Percentiles rank a stretch among this genome's conserved stretches.
These are phyloP conservation scores for Blastocystis sp. DNA, from an alignment of 352 stramenopile genomes.

Conservation along the genomic window DNA sequence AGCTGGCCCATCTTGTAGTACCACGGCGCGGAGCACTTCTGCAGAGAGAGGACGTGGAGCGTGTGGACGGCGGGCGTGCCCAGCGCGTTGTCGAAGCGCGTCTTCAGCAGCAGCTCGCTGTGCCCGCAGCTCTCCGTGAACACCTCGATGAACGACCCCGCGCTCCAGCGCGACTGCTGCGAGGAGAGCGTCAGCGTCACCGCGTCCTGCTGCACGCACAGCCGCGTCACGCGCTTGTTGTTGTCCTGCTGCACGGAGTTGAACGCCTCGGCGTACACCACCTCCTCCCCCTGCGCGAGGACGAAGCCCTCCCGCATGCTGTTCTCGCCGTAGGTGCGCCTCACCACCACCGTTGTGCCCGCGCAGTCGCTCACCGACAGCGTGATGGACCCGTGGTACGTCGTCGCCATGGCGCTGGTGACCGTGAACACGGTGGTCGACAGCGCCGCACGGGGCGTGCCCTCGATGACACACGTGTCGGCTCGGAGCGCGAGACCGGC, in stretches of 20 bases:
- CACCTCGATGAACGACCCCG: neutral
- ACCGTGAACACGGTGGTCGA: neutral
- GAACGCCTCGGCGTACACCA: neutral
- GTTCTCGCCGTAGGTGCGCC: neutral
- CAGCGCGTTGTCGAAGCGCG: neutral
- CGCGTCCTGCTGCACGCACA: neutral
- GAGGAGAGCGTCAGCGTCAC: neutral
- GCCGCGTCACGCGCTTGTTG: neutral
- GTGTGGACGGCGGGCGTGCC: neutral
- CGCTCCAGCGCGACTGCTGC: neutral
- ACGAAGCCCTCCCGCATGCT: neutral
- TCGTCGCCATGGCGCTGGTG: neutral
- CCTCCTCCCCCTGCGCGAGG: neutral
- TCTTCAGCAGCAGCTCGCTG: neutral
- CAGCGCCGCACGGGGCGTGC: neutral
- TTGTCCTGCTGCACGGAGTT: neutral
- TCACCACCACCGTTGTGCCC: neutral
- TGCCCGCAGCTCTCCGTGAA: neutral
- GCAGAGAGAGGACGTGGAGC: neutral
- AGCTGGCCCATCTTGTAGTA: neutral
- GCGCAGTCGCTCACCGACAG: neutral
- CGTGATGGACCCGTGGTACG: neutral
- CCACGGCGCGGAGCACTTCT: neutral
- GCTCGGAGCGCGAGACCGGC: neutral
- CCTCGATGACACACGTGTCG: slow-evolving; percentile 11